Conservation (phyloP, 2,329 filamentous ascomycete genomes). For the Cercospora sp. region DNA sequence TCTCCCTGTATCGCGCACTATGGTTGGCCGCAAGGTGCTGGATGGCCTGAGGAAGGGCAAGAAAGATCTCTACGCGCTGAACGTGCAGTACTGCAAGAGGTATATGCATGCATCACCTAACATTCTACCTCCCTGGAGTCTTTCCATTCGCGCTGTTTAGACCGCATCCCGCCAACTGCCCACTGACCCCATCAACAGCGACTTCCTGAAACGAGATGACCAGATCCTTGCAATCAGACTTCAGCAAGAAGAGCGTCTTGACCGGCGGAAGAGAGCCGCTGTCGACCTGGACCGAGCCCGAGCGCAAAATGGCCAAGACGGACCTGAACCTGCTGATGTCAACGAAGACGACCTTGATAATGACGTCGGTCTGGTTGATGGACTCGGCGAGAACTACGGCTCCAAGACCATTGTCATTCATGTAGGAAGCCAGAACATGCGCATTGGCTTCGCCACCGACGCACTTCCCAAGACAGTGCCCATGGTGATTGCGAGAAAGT, state of each 20-base stretch:
- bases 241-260: conserved; percentile 81
- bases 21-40: conserved; percentile 37
- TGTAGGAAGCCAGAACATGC: conserved; percentile 89
- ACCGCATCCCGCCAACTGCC: background rate
- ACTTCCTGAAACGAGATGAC: conserved; percentile 97
- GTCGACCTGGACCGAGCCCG: conserved; percentile 85
- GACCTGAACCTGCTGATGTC: conserved; percentile 41
- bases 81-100: conserved; percentile 40
- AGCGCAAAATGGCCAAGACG: conserved; percentile 65
- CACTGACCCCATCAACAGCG: conserved; percentile 55
- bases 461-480: conserved; percentile 91
- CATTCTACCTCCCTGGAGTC: background rate
- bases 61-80: conserved; percentile 39
- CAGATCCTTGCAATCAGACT: conserved; percentile 87
- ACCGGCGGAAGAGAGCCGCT: conserved; percentile 78
- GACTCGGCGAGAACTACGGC: conserved; percentile 63
- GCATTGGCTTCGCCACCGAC: conserved; percentile 94
- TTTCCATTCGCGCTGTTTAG: background rate
- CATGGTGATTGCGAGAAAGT: conserved; percentile 84
- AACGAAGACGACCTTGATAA: conserved; percentile 38
- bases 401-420: conserved; percentile 95
- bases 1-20: conserved; percentile 11
- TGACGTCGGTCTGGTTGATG: conserved; percentile 60
- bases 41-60: conserved; percentile 38
- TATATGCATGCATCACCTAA: conserved; percentile 27